Conservation (phyloP, 495 filamentous ascomycete genomes). For the Letharia lupina region DNA sequence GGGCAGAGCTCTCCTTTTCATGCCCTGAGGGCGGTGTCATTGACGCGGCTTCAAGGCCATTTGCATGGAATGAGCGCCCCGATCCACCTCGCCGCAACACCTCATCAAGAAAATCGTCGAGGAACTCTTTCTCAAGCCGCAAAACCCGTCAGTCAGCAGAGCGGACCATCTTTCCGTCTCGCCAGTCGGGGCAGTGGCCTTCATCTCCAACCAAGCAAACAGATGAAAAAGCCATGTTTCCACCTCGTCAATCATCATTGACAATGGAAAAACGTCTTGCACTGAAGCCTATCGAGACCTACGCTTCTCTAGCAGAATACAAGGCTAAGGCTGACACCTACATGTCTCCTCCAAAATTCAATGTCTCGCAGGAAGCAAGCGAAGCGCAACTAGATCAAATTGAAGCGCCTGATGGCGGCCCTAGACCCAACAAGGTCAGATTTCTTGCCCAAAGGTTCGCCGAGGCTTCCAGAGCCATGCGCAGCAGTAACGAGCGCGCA, state of each 20-base stretch:
- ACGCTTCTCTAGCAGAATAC: slow-evolving; percentile 4
- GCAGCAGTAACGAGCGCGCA: background rate
- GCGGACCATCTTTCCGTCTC: background rate
- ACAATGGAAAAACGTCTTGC: background rate
- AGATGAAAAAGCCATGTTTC: background rate
- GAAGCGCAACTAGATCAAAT: background rate
- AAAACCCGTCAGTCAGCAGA: background rate
- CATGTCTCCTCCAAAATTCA: slow-evolving; percentile 1
- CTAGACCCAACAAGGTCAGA: slow-evolving; percentile 5
- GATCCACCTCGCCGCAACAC: background rate
- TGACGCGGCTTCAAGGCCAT: background rate
- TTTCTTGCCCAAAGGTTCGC: slow-evolving; percentile 9
- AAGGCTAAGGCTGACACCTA: slow-evolving; percentile 1
- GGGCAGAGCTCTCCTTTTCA: slow-evolving; percentile 2
- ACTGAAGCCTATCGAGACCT: slow-evolving; percentile 1
- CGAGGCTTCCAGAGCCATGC: slow-evolving; percentile 9
- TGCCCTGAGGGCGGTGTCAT: background rate
- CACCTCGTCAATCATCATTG: slow-evolving; percentile 12
- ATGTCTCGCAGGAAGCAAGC: slow-evolving; percentile 5
- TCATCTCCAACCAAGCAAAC: background rate
- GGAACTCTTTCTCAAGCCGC: background rate
- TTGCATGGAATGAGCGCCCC: background rate
- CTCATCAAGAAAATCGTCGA: background rate
- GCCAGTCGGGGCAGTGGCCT: background rate
- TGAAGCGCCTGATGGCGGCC: background rate